phyloP scores from a whole-genome alignment of 345 rosid species.

The Combretum micranthum region DNA sequence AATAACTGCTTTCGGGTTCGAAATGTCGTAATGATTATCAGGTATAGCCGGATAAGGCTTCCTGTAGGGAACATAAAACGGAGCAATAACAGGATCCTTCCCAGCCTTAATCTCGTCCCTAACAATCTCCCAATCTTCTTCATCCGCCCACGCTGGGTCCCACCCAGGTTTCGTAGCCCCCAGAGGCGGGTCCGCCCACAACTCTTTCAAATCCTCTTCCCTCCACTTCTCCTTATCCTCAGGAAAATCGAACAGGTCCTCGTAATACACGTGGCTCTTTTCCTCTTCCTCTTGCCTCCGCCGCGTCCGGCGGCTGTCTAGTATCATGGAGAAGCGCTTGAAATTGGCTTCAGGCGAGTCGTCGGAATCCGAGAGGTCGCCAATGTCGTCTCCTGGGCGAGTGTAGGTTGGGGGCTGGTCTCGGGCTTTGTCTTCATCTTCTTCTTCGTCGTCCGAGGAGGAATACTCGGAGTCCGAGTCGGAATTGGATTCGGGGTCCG shows the following conservation, averaged over 20 bases:
- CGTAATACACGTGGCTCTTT: constrained; percentile 14
- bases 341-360: constrained; percentile 49
- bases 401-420: constrained; percentile 17
- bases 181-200: constrained; percentile 76
- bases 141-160: constrained; percentile 89
- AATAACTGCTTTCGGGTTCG: constrained; percentile 55
- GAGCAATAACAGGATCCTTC: constrained; percentile 63
- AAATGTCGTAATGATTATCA: constrained; percentile 52
- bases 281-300: constrained; percentile 46
- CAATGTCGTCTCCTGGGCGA: constrained; percentile 32
- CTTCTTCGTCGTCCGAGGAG: constrained; percentile 25
- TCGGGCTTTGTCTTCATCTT: constrained; percentile 8
- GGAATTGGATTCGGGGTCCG: no score
- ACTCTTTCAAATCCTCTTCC: constrained; percentile 73
- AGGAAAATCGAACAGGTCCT: constrained; percentile 63
- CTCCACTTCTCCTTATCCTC: constrained; percentile 69
- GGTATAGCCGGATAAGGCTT: constrained; percentile 74
- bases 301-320: constrained; percentile 33
- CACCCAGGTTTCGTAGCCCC: constrained; percentile 64
- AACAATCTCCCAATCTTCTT: constrained; percentile 64
- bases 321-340: constrained; percentile 28
- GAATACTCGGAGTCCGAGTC: constrained; percentile 35
- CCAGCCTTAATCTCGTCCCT: constrained; percentile 47
- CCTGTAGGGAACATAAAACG: constrained; percentile 80
- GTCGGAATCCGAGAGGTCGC: constrained; percentile 15